A percentile compares a stretch with the other conserved stretches of the same genome.
Evolutionary conservation across 805 yeast genomes (phyloP).

Genomic region (Barnettozyma vustinii): DNA sequence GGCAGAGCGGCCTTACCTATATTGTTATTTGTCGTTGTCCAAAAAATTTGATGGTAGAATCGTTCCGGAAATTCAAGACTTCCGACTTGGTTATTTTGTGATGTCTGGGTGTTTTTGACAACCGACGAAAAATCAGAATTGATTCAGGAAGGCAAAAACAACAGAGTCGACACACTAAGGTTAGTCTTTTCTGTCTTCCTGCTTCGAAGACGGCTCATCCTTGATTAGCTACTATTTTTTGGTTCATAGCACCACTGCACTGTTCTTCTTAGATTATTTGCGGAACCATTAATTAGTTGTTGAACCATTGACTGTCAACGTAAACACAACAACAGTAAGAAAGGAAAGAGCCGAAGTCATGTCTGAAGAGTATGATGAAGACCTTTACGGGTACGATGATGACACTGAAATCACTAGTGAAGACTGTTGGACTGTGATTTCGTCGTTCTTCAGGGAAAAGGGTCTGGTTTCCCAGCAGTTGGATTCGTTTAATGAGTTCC

Average conservation of each 20-base stretch:
- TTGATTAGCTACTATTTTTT: not conserved
- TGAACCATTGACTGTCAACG: constrained; percentile 1
- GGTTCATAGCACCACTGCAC: not conserved
- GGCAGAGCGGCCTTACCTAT: not conserved
- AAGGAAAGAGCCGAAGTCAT: constrained; percentile 5
- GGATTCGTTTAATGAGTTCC: constrained; percentile 97
- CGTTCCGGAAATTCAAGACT: not conserved
- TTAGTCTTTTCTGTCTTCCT: not conserved
- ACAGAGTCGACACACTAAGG: not conserved
- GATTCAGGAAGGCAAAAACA: not conserved
- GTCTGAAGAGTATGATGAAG: constrained; percentile 31
- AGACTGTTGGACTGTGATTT: constrained; percentile 98
- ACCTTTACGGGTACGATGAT: constrained; percentile 52
- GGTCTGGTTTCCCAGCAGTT: constrained; percentile 97
- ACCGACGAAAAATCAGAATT: constrained; percentile 3
- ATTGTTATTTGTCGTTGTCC: not conserved
- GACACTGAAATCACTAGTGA: constrained; percentile 76
- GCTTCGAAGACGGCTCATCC: not conserved
- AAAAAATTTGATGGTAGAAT: not conserved
- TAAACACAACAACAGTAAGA: not conserved
- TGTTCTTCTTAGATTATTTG: not conserved
- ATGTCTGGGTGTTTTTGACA: constrained; percentile 4
- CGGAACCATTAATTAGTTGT: not conserved
- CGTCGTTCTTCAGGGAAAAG: constrained; percentile 92
- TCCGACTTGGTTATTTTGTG: not conserved